Conservation (phyloP, 2,329 filamentous ascomycete genomes). For the Zymoseptoria pseudotritici region DNA sequence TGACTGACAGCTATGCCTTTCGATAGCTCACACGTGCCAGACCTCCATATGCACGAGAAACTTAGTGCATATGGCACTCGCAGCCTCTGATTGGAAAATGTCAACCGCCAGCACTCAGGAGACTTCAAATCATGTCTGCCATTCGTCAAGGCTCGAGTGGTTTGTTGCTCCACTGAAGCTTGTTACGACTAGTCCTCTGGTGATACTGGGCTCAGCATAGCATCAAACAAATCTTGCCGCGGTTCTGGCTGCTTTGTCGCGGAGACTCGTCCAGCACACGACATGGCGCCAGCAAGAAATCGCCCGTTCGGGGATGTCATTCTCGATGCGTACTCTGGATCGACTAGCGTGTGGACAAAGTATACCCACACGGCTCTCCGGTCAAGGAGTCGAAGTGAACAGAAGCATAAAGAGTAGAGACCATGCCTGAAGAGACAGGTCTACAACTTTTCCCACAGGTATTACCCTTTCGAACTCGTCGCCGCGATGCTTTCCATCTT, state of each 20-base stretch:
- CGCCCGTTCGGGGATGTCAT: not conserved
- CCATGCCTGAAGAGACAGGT: not conserved
- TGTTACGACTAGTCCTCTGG: not conserved
- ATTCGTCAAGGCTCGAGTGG: not conserved
- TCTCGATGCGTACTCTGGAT: not conserved
- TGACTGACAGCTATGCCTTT: not conserved
- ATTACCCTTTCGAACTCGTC: not conserved
- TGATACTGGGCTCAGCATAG: not conserved
- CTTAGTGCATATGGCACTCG: not conserved
- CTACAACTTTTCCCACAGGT: not conserved
- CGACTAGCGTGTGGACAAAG: not conserved
- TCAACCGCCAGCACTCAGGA: not conserved
- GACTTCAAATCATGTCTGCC: not conserved
- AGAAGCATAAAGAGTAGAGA: not conserved
- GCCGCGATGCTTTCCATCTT: not conserved
- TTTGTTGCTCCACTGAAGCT: not conserved
- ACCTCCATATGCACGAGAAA: not conserved
- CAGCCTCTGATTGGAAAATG: not conserved
- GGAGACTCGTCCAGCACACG: not conserved
- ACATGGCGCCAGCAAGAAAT: not conserved
- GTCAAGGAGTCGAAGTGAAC: not conserved
- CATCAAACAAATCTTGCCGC: not conserved
- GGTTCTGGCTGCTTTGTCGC: not conserved
- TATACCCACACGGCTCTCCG: not conserved
- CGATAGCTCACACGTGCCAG: not conserved